Conservation (phyloP, 441 rosid species). For the Gossypium schwendimanii region DNA sequence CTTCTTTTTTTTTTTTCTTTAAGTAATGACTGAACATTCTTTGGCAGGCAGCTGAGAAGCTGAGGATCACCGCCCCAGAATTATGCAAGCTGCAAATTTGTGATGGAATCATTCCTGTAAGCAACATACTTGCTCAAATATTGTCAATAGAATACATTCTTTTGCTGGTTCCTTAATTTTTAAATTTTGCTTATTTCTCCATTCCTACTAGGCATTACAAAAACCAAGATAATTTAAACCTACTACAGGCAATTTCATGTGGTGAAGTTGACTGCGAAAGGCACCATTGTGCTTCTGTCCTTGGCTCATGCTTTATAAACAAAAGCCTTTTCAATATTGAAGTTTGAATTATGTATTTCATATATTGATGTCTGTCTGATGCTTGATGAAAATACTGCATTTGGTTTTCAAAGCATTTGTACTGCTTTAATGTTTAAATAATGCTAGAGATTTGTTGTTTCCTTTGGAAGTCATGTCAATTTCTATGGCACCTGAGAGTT, state of each 20-base stretch:
- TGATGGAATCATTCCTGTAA: slow-evolving; percentile 84
- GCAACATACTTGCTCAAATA: slow-evolving; percentile 10
- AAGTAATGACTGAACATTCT: slow-evolving; percentile 9
- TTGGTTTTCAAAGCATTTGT: slow-evolving; percentile 1
- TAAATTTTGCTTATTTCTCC: neutral
- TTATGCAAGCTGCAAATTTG: slow-evolving; percentile 63
- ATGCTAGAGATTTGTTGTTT: slow-evolving; percentile 9
- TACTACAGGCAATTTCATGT: neutral
- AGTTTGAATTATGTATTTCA: neutral
- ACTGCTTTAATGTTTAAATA: slow-evolving; percentile 2
- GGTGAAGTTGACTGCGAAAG: neutral
- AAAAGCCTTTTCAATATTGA: neutral
- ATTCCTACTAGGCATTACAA: neutral
- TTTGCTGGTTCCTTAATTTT: neutral
- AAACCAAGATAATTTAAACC: neutral
- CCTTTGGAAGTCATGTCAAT: slow-evolving; percentile 14
- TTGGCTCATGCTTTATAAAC: neutral
- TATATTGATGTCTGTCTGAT: neutral
- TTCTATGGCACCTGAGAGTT: slow-evolving; percentile 12
- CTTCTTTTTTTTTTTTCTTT: slow-evolving; percentile 8
- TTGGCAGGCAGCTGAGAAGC: slow-evolving; percentile 81
- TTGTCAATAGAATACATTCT: neutral
- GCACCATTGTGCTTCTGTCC: neutral
- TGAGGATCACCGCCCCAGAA: slow-evolving; percentile 72
- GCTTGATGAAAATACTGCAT: neutral